Evolutionary conservation across 2,329 filamentous ascomycete genomes (phyloP).

Genomic region (Dactylellina drechsleri): DNA sequence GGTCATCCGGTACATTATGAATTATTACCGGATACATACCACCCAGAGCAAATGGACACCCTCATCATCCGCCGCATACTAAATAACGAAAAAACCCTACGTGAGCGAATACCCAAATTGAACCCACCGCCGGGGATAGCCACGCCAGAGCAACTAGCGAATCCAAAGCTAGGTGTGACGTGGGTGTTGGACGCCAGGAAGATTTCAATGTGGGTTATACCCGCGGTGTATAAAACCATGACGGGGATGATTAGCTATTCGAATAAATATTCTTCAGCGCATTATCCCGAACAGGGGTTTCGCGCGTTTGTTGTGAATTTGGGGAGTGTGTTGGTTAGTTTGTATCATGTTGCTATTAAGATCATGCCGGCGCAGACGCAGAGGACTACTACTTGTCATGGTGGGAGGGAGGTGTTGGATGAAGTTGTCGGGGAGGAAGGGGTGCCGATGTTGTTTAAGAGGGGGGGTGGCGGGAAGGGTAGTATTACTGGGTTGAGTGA

Average conservation of each 20-base stretch:
- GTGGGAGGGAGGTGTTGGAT: conserved; percentile 44
- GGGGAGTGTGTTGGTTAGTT: conserved; percentile 45
- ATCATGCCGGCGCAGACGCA: conserved; percentile 53
- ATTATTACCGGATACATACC: conserved; percentile 37
- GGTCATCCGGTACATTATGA: conserved; percentile 48
- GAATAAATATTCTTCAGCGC: conserved; percentile 48
- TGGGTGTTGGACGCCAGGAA: conserved; percentile 43
- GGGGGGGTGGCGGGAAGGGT: conserved; percentile 34
- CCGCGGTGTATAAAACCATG: conserved; percentile 48
- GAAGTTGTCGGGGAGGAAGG: conserved; percentile 34
- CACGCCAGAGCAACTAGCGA: conserved; percentile 30
- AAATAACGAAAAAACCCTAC: conserved; percentile 46
- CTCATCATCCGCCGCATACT: conserved; percentile 39
- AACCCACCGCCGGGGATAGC: conserved; percentile 23
- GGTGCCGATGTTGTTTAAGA: conserved; percentile 39
- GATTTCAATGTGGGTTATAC: conserved; percentile 41
- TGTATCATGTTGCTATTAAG: conserved; percentile 48
- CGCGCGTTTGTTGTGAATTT: conserved; percentile 43
- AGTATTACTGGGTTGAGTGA: conserved; percentile 12
- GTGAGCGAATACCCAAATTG: conserved; percentile 20
- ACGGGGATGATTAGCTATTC: conserved; percentile 48
- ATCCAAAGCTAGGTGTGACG: conserved; percentile 33
- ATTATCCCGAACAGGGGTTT: conserved; percentile 49
- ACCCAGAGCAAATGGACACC: conserved; percentile 40
- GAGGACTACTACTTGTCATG: conserved; percentile 48